Percentiles rank a stretch among this genome's conserved stretches.
phyloP scores from a whole-genome alignment of 73 alveolate species.

The Paramecium primaurelia region DNA sequence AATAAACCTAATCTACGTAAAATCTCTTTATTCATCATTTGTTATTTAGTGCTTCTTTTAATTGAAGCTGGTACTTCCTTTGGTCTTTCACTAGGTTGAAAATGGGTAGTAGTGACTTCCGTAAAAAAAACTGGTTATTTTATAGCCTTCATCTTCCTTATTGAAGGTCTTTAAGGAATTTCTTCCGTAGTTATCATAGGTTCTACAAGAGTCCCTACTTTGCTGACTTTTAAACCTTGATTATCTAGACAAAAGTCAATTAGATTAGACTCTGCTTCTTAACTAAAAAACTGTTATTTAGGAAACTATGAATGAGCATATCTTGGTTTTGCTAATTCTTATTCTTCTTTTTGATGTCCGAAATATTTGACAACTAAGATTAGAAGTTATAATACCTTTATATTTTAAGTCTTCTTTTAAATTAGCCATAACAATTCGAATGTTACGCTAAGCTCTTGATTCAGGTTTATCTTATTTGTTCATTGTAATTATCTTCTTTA shows the following conservation, averaged over 20 bases:
- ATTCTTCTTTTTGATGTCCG: background rate
- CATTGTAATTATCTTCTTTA: background rate
- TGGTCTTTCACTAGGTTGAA: background rate
- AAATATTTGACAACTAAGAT: background rate
- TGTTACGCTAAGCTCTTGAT: background rate
- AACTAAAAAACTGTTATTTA: background rate
- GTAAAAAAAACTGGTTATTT: background rate
- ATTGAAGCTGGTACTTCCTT: background rate
- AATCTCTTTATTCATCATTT: constrained; percentile 30
- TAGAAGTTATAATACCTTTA: background rate
- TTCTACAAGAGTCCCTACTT: constrained; percentile 15
- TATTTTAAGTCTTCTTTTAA: background rate
- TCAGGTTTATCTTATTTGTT: background rate
- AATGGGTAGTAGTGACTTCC: background rate
- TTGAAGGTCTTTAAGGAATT: background rate
- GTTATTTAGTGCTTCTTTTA: constrained; percentile 1
- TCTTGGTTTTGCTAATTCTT: constrained; percentile 1
- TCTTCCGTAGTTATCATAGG: background rate
- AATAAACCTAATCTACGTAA: background rate
- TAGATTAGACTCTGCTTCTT: background rate
- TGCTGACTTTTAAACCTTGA: background rate
- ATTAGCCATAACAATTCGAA: background rate
- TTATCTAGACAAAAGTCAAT: background rate
- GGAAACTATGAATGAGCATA: constrained; percentile 18
- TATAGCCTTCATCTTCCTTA: background rate